Percentiles rank a stretch among this genome's conserved stretches.
Evolutionary conservation across 2,329 filamentous ascomycete genomes (phyloP).

Genomic region (Clonostachys rhizophaga): DNA sequence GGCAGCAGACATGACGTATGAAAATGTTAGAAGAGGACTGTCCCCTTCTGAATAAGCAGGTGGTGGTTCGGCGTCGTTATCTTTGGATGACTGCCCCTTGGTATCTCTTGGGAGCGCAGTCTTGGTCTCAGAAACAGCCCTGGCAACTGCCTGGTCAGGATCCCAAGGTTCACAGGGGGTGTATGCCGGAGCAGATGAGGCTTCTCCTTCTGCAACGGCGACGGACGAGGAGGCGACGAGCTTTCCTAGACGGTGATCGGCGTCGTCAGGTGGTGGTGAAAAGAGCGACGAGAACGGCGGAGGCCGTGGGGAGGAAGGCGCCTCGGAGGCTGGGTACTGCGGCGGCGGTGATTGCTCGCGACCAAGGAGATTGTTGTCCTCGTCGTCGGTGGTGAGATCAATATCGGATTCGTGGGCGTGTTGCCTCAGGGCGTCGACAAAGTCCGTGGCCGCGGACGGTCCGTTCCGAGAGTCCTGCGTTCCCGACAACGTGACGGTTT

Average conservation of each 20-base stretch:
- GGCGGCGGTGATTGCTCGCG: conserved; percentile 50
- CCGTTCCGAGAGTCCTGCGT: conserved; percentile 22
- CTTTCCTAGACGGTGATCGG: neutral
- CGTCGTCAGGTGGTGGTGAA: conserved; percentile 22
- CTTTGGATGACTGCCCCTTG: conserved; percentile 72
- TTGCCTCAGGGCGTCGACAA: conserved; percentile 11
- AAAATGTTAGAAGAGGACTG: conserved; percentile 87
- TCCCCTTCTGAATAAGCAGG: conserved; percentile 94
- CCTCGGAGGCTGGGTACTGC: conserved; percentile 52
- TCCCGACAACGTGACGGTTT: conserved; percentile 31
- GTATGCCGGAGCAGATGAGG: conserved; percentile 48
- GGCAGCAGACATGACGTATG: conserved; percentile 96
- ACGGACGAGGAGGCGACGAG: neutral
- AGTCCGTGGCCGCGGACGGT: conserved; percentile 26
- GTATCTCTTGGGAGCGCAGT: conserved; percentile 76
- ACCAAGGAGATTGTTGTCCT: conserved; percentile 8
- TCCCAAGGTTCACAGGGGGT: conserved; percentile 31
- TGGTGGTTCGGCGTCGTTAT: conserved; percentile 83
- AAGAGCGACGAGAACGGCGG: conserved; percentile 60
- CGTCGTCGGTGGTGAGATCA: conserved; percentile 12
- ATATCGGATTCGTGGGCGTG: conserved; percentile 11
- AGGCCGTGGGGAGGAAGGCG: conserved; percentile 46
- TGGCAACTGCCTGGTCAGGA: conserved; percentile 26
- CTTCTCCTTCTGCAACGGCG: conserved; percentile 13
- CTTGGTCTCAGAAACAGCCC: conserved; percentile 70